Conservation (phyloP, 441 rosid species). For the Brassica balearica region DNA sequence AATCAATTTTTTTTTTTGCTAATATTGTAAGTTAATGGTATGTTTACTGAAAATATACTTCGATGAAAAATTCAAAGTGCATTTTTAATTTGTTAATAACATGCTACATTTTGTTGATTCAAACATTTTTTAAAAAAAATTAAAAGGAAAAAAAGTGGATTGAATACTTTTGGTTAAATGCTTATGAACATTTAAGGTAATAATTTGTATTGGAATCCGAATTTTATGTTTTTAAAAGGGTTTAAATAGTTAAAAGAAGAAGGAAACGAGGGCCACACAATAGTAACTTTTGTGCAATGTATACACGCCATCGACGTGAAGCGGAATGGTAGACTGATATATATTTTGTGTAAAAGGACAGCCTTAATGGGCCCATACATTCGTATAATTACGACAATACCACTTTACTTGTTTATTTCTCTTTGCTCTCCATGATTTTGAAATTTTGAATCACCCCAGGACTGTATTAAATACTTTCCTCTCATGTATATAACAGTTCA, state of each 20-base stretch:
- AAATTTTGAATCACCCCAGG: conserved; percentile 29
- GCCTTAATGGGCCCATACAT: conserved; percentile 7
- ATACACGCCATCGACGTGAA: conserved; percentile 47
- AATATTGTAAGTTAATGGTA: not conserved
- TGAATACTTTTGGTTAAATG: conserved; percentile 21
- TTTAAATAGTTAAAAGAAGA: conserved; percentile 8
- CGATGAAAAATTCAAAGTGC: not conserved
- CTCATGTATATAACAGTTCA: not conserved
- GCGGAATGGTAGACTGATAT: conserved; percentile 41
- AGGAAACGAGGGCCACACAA: conserved; percentile 27
- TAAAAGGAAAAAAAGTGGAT: not conserved
- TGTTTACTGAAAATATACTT: conserved; percentile 3
- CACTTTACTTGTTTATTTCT: conserved; percentile 12
- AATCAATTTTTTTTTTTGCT: not conserved
- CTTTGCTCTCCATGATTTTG: conserved; percentile 2
- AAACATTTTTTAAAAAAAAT: too few relatives aligned
- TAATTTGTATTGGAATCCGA: conserved; percentile 27
- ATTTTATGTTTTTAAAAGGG: not conserved
- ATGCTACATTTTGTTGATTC: not conserved
- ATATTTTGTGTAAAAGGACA: conserved; percentile 16
- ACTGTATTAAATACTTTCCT: conserved; percentile 12
- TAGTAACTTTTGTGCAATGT: conserved; percentile 27
- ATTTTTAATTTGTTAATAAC: not conserved
- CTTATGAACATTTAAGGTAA: conserved; percentile 13
- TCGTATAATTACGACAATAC: not conserved